These are phyloP conservation scores for Tulasnella sp. DNA, from an alignment of 768 basidiomycete species.

Conservation along the genomic window DNA sequence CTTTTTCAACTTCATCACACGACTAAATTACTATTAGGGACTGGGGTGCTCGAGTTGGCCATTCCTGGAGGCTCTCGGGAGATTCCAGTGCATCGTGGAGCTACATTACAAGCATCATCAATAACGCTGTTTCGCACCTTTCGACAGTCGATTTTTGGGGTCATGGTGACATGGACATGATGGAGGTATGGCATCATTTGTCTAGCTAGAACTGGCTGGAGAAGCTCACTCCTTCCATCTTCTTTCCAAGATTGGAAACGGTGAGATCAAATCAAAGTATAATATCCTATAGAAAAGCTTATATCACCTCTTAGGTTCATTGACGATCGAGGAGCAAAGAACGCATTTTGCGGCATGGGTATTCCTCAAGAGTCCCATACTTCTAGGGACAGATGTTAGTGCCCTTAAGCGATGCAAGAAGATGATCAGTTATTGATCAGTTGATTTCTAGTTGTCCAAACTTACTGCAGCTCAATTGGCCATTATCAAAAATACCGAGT, in stretches of 20 bases:
- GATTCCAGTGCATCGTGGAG: constrained; percentile 39
- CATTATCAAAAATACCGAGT: constrained; percentile 39
- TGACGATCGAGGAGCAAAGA: constrained; percentile 36
- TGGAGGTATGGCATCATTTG: constrained; percentile 22
- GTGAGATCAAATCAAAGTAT: constrained; percentile 27
- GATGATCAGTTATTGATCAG: neutral
- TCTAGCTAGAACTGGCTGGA: constrained; percentile 21
- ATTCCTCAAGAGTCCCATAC: constrained; percentile 45
- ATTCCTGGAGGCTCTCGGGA: constrained; percentile 42
- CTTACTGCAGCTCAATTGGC: constrained; percentile 33
- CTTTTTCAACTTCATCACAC: constrained; percentile 27
- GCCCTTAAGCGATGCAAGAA: constrained; percentile 8
- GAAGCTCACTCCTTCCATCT: neutral
- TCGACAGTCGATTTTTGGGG: constrained; percentile 34
- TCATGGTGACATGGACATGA: constrained; percentile 50
- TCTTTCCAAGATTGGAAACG: constrained; percentile 31
- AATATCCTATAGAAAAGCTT: neutral
- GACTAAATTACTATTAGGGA: constrained; percentile 33
- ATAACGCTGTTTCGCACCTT: constrained; percentile 32
- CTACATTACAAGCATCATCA: constrained; percentile 37
- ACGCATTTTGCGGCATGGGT: constrained; percentile 48
- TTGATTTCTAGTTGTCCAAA: constrained; percentile 29
- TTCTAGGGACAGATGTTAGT: constrained; percentile 31
- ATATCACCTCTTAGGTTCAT: neutral
- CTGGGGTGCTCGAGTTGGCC: constrained; percentile 46